These are phyloP conservation scores for peach (Prunus persica) DNA, from an alignment of 306 rosid genomes.

Conservation along the genomic window DNA sequence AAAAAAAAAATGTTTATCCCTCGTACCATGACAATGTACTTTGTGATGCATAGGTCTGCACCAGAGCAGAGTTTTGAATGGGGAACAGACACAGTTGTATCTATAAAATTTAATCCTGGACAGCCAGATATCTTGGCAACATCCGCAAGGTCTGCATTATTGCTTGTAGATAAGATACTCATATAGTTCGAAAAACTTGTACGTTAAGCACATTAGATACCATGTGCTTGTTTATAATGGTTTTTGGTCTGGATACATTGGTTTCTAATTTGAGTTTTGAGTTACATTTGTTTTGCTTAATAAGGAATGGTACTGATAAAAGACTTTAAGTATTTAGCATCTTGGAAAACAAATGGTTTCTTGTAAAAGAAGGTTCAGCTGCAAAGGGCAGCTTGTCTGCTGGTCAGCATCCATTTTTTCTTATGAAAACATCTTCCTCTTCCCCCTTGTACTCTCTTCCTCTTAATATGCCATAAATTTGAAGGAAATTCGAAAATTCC, in stretches of 20 bases:
- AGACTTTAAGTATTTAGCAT: not conserved
- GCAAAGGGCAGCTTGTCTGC: not conserved
- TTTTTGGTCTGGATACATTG: not conserved
- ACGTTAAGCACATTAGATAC: not conserved
- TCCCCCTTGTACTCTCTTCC: not conserved
- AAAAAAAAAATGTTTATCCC: not conserved
- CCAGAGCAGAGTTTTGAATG: constrained; percentile 73
- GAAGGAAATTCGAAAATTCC: not conserved
- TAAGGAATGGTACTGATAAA: not conserved
- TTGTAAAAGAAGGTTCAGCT: not conserved
- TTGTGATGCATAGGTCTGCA: constrained; percentile 52
- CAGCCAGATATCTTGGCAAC: constrained; percentile 57
- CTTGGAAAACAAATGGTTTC: not conserved
- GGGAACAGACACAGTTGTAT: constrained; percentile 78
- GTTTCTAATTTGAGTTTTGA: not conserved
- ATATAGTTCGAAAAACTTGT: not conserved
- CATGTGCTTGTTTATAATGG: not conserved
- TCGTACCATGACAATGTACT: not conserved
- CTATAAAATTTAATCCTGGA: constrained; percentile 86
- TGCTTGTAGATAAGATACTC: not conserved
- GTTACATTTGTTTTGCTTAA: not conserved
- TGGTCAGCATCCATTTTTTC: not conserved
- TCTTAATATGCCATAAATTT: not conserved
- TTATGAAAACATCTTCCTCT: not conserved
- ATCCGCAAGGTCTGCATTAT: constrained; percentile 61